Conservation (phyloP, 371 early-diverging fungal species). For the Syncephalastrum sp. region DNA sequence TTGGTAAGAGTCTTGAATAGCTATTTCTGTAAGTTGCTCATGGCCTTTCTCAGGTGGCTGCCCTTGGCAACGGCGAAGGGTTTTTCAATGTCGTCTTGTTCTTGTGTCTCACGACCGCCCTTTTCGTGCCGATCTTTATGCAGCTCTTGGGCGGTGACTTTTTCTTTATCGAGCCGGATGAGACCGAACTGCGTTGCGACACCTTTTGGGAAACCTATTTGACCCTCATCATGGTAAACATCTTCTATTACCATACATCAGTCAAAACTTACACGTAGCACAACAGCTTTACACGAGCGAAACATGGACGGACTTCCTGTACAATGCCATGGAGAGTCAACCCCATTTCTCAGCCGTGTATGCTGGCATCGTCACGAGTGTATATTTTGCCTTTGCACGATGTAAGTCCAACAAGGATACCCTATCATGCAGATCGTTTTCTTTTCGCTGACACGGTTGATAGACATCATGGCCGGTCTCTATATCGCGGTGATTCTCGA, state of each 20-base stretch:
- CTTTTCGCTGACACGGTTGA: background rate
- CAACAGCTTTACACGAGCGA: slow-evolving; percentile 55
- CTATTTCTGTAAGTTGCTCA: no score
- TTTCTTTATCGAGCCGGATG: slow-evolving; percentile 18
- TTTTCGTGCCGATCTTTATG: slow-evolving; percentile 46
- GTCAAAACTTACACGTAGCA: no score
- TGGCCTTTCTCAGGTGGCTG: slow-evolving; percentile 24
- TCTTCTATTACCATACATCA: background rate
- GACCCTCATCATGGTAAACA: slow-evolving; percentile 49
- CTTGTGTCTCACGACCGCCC: slow-evolving; percentile 36
- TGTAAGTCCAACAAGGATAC: slow-evolving; percentile 29
- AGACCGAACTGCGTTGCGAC: slow-evolving; percentile 35
- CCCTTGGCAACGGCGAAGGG: slow-evolving; percentile 52
- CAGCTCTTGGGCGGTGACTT: slow-evolving; percentile 52
- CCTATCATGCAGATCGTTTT: no score
- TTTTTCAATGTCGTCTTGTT: slow-evolving; percentile 44
- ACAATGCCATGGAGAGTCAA: slow-evolving; percentile 55
- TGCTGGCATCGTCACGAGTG: slow-evolving; percentile 44
- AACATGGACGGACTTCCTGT: slow-evolving; percentile 59
- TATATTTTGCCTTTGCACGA: slow-evolving; percentile 57
- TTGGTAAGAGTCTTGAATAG: slow-evolving; percentile 28
- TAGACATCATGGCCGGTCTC: slow-evolving; percentile 61
- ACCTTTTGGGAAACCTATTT: slow-evolving; percentile 49
- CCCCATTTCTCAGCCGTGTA: slow-evolving; percentile 41
- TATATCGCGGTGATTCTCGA: slow-evolving; percentile 68